Evolutionary conservation across 2,329 filamentous ascomycete genomes (phyloP).

Genomic region (Botrytis elliptica): DNA sequence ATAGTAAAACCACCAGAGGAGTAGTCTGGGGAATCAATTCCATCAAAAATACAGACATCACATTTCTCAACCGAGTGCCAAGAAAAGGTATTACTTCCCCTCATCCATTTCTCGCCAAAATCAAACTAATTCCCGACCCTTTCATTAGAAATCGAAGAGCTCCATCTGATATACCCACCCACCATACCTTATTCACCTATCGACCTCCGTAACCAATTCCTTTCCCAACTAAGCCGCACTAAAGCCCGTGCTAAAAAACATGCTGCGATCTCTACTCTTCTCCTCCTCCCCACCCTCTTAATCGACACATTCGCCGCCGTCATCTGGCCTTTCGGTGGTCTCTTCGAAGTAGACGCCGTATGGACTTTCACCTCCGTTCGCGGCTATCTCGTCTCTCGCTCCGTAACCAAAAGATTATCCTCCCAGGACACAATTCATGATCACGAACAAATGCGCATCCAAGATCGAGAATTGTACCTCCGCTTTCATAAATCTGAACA

Average conservation of each 20-base stretch:
- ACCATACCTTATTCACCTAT: not conserved
- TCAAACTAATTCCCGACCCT: not conserved
- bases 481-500: not conserved
- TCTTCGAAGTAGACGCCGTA: constrained; percentile 38
- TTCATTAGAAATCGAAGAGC: constrained; percentile 6
- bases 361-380: constrained; percentile 37
- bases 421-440: not conserved
- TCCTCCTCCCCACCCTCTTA: constrained; percentile 9
- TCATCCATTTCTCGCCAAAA: not conserved
- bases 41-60: constrained; percentile 26
- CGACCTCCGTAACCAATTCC: not conserved
- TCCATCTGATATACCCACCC: not conserved
- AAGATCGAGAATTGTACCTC: constrained; percentile 1
- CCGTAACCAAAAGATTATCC: not conserved
- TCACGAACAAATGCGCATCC: not conserved
- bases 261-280: not conserved
- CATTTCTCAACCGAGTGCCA: constrained; percentile 23
- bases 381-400: constrained; percentile 22
- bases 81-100: constrained; percentile 19
- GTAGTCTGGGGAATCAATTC: constrained; percentile 22
- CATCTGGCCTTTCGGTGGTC: constrained; percentile 39
- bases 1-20: constrained; percentile 23
- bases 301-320: constrained; percentile 31
- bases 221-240: not conserved
- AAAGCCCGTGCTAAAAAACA: constrained; percentile 1